Base-by-base conservation (phyloP, 192 early-diverging fungal genomes). In the Phlyctochytrium bullatum region DNA sequence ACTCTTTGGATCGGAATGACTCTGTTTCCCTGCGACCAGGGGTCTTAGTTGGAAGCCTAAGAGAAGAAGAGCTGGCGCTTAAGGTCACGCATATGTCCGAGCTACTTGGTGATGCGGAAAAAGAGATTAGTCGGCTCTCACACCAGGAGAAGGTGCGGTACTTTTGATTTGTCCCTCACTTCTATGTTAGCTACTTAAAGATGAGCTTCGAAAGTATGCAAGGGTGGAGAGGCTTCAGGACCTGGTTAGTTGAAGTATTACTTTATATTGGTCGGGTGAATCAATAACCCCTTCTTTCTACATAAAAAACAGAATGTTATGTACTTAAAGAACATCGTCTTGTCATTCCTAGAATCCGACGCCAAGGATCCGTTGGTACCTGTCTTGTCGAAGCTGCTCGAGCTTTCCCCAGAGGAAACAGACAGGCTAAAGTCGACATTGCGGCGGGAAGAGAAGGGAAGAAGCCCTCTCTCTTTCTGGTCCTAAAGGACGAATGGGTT, bases 301-400 rank as follows among this genome's bases (percentile, higher is more conserved):
- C 29, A 20, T 52, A n/a, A 53, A n/a, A 14, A 35, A 62, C 62
- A 71, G 28, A 90, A 80, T 71, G 79, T 83, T 17, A 86, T 88
- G 62, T 90, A 90, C 61, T 71, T 90, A 36, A 90, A 90, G 58
- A 90, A 90, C 66, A 83, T 90, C 47, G 78, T 88, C 12, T 71
- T 90, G 28, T 86, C 85, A 35, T 90, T 86, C 59, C 73, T 90
- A 17, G 76, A 81, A 52, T 75, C 82, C 14, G 73, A 83, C 27
- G 28, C 59, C 1, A 72, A 72, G 34, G 70, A 72, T 34, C 62
- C 58, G 36, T 24, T 72, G 20, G 25, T 72, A n/a, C 70, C 70
- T 12, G 70, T 66, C 6, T 29, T 72, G 6, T 10, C 70, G n/a
- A 72, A 72, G 61, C 52, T 72, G 24, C 27, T 72, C 36, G 70